Evolutionary conservation across 495 filamentous ascomycete species (phyloP), one percentile per base, ranked within the genome.

Genomic region (Pseudoneurospora amorphoporcata): DNA sequence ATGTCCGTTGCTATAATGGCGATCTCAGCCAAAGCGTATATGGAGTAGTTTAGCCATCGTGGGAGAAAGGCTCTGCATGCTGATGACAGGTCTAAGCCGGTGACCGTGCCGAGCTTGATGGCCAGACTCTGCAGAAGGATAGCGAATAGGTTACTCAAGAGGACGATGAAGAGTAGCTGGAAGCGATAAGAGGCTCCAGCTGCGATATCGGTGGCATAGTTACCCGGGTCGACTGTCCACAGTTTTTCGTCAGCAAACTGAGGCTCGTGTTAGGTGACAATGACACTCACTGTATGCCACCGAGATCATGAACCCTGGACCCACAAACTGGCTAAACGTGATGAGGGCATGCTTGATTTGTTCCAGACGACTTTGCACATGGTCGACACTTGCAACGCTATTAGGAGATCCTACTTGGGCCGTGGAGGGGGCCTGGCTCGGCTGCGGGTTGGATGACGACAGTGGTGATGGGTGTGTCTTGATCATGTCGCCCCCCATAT

Each of bases 1-100:
- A 97, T 94, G 81, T 96, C 93, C 3, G 93, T 96, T 3, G 93
- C 93, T 73, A 96, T 89, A 77, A 96, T 95, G 69, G 93, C 92
- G 16, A 85, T 87, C 79, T 96, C 93, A 8, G 91, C 88, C 73
- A 96, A 84, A 47, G 90, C 78, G 77, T 95, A 96, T 17, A 95
- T 85, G 58, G 87, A 81, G 72, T 90, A 87, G 72, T 92, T 92
- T 45, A 95, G 76, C 92, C 92, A 95, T 75, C 81, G 84, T 1
- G 93, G 93, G 12, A 94, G 85, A 77, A 94, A 91, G 61, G 86
- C 90, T 70, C 88, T 88, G 77, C 91, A 94, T 72, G 92, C 91
- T 80, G 94, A 88, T 3, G 93, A 91, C 61, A 96, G 84, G 77
- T 95, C 92, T 73, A 94, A 81, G 39, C 93, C 93, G 16, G 92